Percentiles rank a stretch among this genome's conserved stretches.
These are phyloP conservation scores for Trametes polyzona DNA, from an alignment of 1,284 basidiomycete genomes.

Conservation along the genomic window DNA sequence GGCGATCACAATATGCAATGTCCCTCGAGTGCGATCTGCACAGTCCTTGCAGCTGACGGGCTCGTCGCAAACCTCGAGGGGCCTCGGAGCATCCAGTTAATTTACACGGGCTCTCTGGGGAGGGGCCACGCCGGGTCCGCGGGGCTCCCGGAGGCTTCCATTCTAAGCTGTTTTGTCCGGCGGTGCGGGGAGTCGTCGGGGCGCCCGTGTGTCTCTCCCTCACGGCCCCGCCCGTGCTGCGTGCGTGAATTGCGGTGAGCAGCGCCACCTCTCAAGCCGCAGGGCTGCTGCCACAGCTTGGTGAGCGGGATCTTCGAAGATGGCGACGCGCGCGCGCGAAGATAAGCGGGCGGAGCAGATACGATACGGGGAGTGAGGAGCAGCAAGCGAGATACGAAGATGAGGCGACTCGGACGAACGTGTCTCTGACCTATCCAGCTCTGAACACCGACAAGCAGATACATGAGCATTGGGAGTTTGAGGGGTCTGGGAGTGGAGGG, in stretches of 20 bases:
- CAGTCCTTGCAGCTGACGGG: too few relatives aligned
- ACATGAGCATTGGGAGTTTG: too few relatives aligned
- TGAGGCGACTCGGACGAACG: not conserved
- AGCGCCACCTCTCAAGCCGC: not conserved
- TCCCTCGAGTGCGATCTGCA: too few relatives aligned
- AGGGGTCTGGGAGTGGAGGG: not conserved
- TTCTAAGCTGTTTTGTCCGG: not conserved
- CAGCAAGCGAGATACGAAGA: conserved; percentile 4
- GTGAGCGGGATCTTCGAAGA: conserved; percentile 18
- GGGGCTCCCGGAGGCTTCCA: conserved; percentile 4
- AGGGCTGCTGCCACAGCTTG: not conserved
- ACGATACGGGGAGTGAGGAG: too few relatives aligned
- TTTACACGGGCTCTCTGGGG: not conserved
- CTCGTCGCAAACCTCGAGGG: too few relatives aligned
- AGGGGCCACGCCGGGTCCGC: not conserved
- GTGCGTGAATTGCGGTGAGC: not conserved
- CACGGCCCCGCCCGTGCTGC: not conserved
- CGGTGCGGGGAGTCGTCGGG: conserved; percentile 17
- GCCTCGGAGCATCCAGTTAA: not conserved
- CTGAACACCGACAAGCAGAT: too few relatives aligned
- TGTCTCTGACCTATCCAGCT: not conserved
- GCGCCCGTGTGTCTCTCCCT: conserved; percentile 7
- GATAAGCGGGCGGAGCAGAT: not conserved
- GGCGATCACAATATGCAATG: too few relatives aligned
- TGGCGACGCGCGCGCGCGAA: too few relatives aligned